Base-by-base conservation (phyloP, 768 basidiomycete genomes). In the Collybia nuda region DNA sequence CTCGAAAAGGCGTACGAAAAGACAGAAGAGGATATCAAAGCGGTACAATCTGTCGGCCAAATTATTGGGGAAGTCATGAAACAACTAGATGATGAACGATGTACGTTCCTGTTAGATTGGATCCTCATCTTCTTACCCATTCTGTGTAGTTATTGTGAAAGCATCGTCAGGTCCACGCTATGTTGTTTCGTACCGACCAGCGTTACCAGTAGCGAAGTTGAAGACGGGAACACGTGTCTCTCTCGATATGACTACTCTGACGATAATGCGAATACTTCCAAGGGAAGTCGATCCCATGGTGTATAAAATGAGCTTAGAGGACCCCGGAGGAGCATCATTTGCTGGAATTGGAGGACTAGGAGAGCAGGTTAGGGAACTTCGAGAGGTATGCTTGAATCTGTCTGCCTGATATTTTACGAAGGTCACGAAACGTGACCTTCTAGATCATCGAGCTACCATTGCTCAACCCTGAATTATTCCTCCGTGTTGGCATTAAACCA, bases 1-100 rank as follows among this genome's bases (percentile, higher is more conserved):
- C 70, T 98, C 9, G 89, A 95, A 66, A 88, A 88, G 60, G 88
- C 86, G 40, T 98, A 84, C 62, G 91, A 85, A 58, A 94, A 96
- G 78, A 96, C 93, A 0, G 97, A 99, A 70, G 94, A 99, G 22
- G 96, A 99, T 62, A 96, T 99, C 71, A 98, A 98, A 72, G 97
- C 97, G 38, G 87, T 99, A 14, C 97, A 99, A 66, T 95, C 92
- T 6, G 97, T 98, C 12, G 97, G 97, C 24, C 97, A 99, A 73
- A 98, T 99, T 56, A 96, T 99, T 48, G 97, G 93, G 54, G 97
- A 99, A 72, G 93, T 99, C 50, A 88, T 98, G 85, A 98, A 98
- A 70, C 95, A 99, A 67, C 74, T 99, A 8, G 97, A 98, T 62
- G 93, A 97, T 55, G 96, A 98, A 69, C 80, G 97, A 69, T 98